Evolutionary conservation across 352 stramenopile genomes (phyloP).

Genomic region (Phytophthora citricola): DNA sequence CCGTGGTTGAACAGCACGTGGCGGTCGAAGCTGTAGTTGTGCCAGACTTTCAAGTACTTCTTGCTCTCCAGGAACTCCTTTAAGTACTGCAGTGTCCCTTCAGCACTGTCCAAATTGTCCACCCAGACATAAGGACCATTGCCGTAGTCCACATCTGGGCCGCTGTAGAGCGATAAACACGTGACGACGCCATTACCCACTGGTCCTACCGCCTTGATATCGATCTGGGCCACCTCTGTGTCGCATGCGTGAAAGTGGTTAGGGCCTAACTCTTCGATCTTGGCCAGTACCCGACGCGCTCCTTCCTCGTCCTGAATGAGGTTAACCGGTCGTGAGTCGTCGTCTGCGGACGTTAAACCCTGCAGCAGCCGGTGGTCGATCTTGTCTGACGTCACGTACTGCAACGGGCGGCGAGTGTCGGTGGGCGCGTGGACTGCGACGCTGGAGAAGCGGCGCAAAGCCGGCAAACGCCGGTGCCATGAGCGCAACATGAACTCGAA

Average conservation of each 20-base stretch:
- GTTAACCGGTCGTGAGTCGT: conserved; percentile 75
- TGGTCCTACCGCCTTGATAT: conserved; percentile 93
- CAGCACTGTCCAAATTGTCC: conserved; percentile 93
- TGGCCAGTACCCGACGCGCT: conserved; percentile 66
- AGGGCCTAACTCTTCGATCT: conserved; percentile 66
- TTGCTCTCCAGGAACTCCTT: conserved; percentile 94
- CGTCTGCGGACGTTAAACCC: conserved; percentile 70
- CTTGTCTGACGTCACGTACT: conserved; percentile 74
- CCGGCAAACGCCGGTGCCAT: background rate
- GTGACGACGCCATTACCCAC: conserved; percentile 98
- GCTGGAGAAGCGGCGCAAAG: conserved; percentile 21
- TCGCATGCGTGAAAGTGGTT: conserved; percentile 95
- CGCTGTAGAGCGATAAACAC: conserved; percentile 97
- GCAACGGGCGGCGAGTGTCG: conserved; percentile 26
- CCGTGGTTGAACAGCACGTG: conserved; percentile 98
- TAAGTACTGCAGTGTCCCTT: conserved; percentile 88
- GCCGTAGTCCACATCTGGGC: conserved; percentile 96
- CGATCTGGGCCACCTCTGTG: conserved; percentile 98
- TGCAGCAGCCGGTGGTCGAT: conserved; percentile 65
- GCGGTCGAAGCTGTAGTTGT: conserved; percentile 99
- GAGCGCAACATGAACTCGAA: conserved; percentile 12
- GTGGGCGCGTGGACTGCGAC: background rate
- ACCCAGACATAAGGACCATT: conserved; percentile 92
- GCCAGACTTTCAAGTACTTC: conserved; percentile 95
- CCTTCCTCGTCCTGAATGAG: conserved; percentile 77